Conservation (phyloP, 306 rosid genomes). For the Quillaja saponaria region DNA sequence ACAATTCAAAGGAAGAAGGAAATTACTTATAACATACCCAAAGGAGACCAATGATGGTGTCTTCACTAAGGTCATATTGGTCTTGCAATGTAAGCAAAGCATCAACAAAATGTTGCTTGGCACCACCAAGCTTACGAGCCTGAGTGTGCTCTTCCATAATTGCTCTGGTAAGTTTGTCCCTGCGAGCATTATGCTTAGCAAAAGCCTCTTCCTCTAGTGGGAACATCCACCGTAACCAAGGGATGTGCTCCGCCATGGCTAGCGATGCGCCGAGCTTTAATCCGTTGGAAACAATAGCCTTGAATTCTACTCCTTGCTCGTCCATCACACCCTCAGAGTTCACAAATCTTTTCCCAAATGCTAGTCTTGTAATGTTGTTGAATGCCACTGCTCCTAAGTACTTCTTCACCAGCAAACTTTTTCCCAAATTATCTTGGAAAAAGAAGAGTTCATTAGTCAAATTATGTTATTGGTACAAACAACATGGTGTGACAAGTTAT, state of each 20-base stretch:
- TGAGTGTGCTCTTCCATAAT: slow-evolving; percentile 90
- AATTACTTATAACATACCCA: slow-evolving; percentile 59
- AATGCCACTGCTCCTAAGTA: slow-evolving; percentile 80
- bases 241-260: slow-evolving; percentile 77
- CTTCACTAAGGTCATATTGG: slow-evolving; percentile 82
- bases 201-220: slow-evolving; percentile 85
- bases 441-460: too few species aligned
- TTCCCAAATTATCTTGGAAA: slow-evolving; percentile 59
- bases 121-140: slow-evolving; percentile 63
- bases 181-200: slow-evolving; percentile 65
- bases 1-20: not conserved
- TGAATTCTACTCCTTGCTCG: slow-evolving; percentile 74
- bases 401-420: slow-evolving; percentile 50
- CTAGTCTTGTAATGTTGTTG: slow-evolving; percentile 90
- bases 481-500: too few species aligned
- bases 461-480: too few species aligned
- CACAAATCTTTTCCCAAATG: slow-evolving; percentile 84
- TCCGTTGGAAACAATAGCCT: slow-evolving; percentile 66
- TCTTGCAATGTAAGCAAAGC: slow-evolving; percentile 78
- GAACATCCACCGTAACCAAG: slow-evolving; percentile 90
- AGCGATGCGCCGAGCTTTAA: slow-evolving; percentile 80
- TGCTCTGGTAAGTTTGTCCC: slow-evolving; percentile 70
- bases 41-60: slow-evolving; percentile 86
- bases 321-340: slow-evolving; percentile 66
- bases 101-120: slow-evolving; percentile 84